Base-by-base conservation (phyloP, 1,139 yeast species). In the Sugiyamaella paludigena region DNA sequence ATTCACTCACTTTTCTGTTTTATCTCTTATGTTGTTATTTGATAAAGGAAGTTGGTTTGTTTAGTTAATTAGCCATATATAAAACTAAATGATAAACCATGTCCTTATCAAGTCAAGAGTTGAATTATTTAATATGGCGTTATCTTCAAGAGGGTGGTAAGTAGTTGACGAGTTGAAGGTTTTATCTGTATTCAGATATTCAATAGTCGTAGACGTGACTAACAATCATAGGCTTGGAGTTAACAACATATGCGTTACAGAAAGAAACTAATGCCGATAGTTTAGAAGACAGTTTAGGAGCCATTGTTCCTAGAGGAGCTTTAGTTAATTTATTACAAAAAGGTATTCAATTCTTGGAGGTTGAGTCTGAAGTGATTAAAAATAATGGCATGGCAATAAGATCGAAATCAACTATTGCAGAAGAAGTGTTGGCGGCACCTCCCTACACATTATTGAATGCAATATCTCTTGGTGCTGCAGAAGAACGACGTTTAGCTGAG, bases 51-150 rank as follows among this genome's bases (percentile, higher is more conserved):
- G 24, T 19, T 5, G 3, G 24, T 19, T 19, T 19, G 5, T 3
- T 19, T 19, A 5, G 24, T 19, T 19, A 19, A 19, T 19, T 19
- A 19, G 24, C 24, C 24, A 19, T 19, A 19, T 19, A 19, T 19
- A 5, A n/a, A 19, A 19, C 24, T 19, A 19, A 19, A n/a, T n/a
- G n/a, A 33, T 7, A 33, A n/a, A 42, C 24, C 39, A 88, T 88
- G 96, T 84, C 95, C 32, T 73, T 92, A 48, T 79, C 95, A 6
- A 84, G 95, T 54, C 81, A 79, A 51, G 96, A 91, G 70, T 77
- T 92, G 51, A 92, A 92, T 73, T 91, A 92, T 66, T 76, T 92
- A 62, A 80, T 92, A 53, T 92, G 97, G 96, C 73, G 98, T 58
- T 92, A 92, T 64, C 75, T 91, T 39, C 96, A 88, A 65, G 98